Conservation (phyloP, 108 stramenopile species). For the Ochromonas danica region DNA sequence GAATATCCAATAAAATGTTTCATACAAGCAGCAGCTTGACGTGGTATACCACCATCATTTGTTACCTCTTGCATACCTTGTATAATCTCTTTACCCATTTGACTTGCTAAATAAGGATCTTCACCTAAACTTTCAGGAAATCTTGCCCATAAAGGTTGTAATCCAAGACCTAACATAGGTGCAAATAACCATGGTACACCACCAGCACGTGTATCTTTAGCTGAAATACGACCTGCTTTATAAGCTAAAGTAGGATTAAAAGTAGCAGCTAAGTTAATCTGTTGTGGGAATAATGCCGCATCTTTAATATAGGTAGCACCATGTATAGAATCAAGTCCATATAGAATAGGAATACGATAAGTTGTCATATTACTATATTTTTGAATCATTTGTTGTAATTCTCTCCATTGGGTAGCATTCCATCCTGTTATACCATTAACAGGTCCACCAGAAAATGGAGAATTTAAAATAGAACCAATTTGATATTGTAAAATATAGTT, state of each 20-base stretch:
- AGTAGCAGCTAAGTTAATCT: constrained; percentile 70
- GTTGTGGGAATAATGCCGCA: constrained; percentile 68
- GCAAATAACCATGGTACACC: constrained; percentile 76
- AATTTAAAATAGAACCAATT: constrained; percentile 34
- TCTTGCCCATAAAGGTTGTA: constrained; percentile 68
- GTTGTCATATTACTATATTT: background rate
- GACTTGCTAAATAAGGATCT: constrained; percentile 65
- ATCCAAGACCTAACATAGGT: constrained; percentile 71
- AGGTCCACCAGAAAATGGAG: constrained; percentile 34
- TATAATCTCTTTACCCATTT: constrained; percentile 65
- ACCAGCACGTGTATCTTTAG: constrained; percentile 66
- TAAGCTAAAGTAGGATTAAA: constrained; percentile 63
- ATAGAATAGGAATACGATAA: constrained; percentile 43
- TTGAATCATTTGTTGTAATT: background rate
- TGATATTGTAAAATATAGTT: background rate
- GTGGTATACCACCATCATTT: constrained; percentile 48
- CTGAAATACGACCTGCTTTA: constrained; percentile 60
- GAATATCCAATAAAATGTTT: constrained; percentile 77
- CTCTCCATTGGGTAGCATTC: constrained; percentile 30
- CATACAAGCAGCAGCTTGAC: constrained; percentile 70
- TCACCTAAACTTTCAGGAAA: constrained; percentile 83
- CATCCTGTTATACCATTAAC: background rate
- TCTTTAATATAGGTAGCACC: constrained; percentile 75
- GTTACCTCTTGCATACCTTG: constrained; percentile 62
- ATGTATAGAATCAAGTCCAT: constrained; percentile 75